phyloP scores from a whole-genome alignment of 2,329 filamentous ascomycete species.

The Diaporthe sp. region DNA sequence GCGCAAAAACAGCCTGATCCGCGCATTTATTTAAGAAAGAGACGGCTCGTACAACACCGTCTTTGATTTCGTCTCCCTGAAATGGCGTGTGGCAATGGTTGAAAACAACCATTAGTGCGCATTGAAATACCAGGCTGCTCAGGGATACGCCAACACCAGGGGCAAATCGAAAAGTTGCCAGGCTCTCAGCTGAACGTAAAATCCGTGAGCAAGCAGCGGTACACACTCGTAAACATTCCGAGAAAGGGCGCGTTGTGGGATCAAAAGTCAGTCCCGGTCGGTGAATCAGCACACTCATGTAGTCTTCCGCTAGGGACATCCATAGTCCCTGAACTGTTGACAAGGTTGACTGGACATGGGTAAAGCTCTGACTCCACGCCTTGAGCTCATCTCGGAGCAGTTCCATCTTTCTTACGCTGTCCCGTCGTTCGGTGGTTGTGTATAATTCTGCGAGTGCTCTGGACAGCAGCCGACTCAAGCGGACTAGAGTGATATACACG shows the following conservation, averaged over 20 bases:
- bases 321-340: neutral
- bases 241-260: neutral
- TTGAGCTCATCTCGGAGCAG: neutral
- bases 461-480: constrained; percentile 22
- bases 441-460: constrained; percentile 17
- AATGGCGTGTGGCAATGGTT: neutral
- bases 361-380: neutral
- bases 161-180: too few species aligned
- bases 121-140: constrained; percentile 22
- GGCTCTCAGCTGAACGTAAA: neutral
- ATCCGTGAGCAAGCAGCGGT: neutral
- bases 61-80: neutral
- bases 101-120: constrained; percentile 25
- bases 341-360: neutral
- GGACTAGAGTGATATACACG: neutral
- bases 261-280: constrained; percentile 22
- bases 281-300: constrained; percentile 10
- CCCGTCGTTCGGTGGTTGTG: constrained; percentile 13
- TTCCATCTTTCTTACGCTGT: constrained; percentile 11
- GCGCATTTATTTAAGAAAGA: neutral
- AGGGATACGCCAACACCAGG: neutral
- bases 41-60: neutral
- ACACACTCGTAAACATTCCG: constrained; percentile 11
- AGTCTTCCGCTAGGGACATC: constrained; percentile 8
- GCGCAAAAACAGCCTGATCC: neutral